Percentiles rank a stretch among this genome's conserved stretches.
These are phyloP conservation scores for Thozetella sp. DNA, from an alignment of 495 filamentous ascomycete genomes.

Conservation along the genomic window DNA sequence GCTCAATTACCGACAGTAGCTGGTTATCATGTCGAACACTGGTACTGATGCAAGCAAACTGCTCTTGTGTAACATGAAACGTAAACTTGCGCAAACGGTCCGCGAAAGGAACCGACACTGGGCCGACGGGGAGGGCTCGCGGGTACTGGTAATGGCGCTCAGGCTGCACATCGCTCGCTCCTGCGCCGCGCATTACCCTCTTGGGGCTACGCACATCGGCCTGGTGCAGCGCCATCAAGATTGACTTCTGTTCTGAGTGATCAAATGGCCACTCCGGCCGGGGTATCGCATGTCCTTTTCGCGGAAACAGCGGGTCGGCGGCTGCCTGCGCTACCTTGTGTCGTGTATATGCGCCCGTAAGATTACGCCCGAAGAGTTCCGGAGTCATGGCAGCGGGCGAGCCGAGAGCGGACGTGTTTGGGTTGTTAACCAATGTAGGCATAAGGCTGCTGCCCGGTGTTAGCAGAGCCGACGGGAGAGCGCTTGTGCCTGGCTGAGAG, in stretches of 20 bases:
- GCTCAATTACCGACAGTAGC: constrained; percentile 25
- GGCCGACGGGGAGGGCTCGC: constrained; percentile 38
- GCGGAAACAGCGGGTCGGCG: constrained; percentile 18
- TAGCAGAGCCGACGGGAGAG: constrained; percentile 2
- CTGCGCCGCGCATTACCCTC: constrained; percentile 26
- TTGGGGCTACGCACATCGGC: constrained; percentile 57
- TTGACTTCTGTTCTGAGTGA: constrained; percentile 42
- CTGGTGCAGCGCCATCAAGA: constrained; percentile 56
- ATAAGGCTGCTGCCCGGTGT: constrained; percentile 5
- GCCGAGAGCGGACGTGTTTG: background rate
- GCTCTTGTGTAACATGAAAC: constrained; percentile 31
- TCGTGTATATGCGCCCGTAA: too few relatives aligned
- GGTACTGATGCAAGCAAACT: constrained; percentile 21
- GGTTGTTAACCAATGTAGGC: background rate
- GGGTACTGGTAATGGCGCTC: constrained; percentile 51
- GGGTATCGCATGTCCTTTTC: constrained; percentile 9
- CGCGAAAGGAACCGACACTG: constrained; percentile 31
- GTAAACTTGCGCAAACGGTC: constrained; percentile 24
- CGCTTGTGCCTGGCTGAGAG: background rate
- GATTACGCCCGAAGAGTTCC: too few relatives aligned
- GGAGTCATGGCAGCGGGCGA: background rate
- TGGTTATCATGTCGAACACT: constrained; percentile 10
- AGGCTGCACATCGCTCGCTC: constrained; percentile 7
- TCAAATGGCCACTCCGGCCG: constrained; percentile 34
- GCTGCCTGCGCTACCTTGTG: background rate